Evolutionary conservation across 1,139 yeast species (phyloP).

Genomic region (Hyphopichia wangnamkhiaoensis): DNA sequence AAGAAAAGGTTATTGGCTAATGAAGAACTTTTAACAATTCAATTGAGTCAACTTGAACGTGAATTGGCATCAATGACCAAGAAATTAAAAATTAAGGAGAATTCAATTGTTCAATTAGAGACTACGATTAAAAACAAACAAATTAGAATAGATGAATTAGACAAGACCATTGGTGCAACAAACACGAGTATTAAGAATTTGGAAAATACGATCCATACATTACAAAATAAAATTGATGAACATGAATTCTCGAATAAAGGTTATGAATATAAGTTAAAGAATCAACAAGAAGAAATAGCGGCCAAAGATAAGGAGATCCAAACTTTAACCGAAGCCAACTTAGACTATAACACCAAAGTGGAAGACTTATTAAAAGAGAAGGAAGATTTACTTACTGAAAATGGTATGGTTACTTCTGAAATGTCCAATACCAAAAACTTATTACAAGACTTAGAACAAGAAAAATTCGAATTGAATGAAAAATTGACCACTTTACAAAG

Average conservation of each 20-base stretch:
- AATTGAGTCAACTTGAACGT: constrained; percentile 30
- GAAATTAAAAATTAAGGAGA: constrained; percentile 25
- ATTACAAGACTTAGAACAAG: constrained; percentile 22
- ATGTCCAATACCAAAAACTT: constrained; percentile 22
- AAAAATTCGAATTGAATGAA: constrained; percentile 16
- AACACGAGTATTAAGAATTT: background rate
- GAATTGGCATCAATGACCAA: constrained; percentile 33
- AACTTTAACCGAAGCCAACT: constrained; percentile 12
- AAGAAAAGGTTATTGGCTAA: constrained; percentile 21
- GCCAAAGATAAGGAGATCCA: constrained; percentile 11
- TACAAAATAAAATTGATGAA: constrained; percentile 11
- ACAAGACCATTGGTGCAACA: background rate
- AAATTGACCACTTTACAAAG: background rate
- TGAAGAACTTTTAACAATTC: constrained; percentile 29
- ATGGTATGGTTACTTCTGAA: constrained; percentile 13
- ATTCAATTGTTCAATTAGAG: constrained; percentile 7
- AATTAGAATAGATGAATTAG: constrained; percentile 2
- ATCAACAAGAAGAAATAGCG: constrained; percentile 5
- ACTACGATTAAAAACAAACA: background rate
- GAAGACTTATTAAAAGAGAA: constrained; percentile 18
- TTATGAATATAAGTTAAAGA: constrained; percentile 1
- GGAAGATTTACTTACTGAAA: constrained; percentile 13
- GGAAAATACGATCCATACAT: background rate
- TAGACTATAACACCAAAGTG: constrained; percentile 14
- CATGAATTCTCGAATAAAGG: constrained; percentile 8